Evolutionary conservation across 164 flowering plant species (phyloP).

Genomic region (Vitis amurensis): DNA sequence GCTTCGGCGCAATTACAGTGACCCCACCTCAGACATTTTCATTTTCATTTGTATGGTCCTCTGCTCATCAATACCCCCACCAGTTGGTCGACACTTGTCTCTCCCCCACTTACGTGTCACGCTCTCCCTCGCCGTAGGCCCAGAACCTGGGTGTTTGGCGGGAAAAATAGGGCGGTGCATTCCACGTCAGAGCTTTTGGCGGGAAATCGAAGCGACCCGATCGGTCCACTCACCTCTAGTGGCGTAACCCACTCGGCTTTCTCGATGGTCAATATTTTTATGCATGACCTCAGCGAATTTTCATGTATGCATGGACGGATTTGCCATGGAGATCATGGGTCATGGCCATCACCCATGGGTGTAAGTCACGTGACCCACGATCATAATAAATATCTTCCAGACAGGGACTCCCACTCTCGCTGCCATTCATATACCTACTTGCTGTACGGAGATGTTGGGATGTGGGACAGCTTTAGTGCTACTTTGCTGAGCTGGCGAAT

Average conservation of each 20-base stretch:
- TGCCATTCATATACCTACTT: neutral
- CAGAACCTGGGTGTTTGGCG: slow-evolving; percentile 12
- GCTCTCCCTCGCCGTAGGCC: neutral
- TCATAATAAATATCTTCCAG: too few relatives aligned
- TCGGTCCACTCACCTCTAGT: slow-evolving; percentile 21
- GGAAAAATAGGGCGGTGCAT: slow-evolving; percentile 18
- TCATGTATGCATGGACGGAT: too few relatives aligned
- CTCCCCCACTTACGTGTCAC: slow-evolving; percentile 1
- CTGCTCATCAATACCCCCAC: neutral
- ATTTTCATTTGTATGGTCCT: slow-evolving; percentile 4
- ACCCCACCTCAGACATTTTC: too few relatives aligned
- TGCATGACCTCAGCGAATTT: too few relatives aligned
- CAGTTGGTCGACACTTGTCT: slow-evolving; percentile 7
- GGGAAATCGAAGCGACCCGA: slow-evolving; percentile 32
- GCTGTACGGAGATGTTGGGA: neutral
- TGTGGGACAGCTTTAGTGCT: neutral
- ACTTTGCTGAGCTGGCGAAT: neutral
- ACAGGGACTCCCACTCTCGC: too few relatives aligned
- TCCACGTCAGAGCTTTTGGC: slow-evolving; percentile 32
- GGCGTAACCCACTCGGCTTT: slow-evolving; percentile 26
- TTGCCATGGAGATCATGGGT: too few relatives aligned
- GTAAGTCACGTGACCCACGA: neutral
- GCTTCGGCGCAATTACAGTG: neutral
- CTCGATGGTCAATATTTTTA: neutral
- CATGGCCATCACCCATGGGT: too few relatives aligned